These are phyloP conservation scores for Pythium chondricola DNA, from an alignment of 352 stramenopile genomes.

Conservation along the genomic window DNA sequence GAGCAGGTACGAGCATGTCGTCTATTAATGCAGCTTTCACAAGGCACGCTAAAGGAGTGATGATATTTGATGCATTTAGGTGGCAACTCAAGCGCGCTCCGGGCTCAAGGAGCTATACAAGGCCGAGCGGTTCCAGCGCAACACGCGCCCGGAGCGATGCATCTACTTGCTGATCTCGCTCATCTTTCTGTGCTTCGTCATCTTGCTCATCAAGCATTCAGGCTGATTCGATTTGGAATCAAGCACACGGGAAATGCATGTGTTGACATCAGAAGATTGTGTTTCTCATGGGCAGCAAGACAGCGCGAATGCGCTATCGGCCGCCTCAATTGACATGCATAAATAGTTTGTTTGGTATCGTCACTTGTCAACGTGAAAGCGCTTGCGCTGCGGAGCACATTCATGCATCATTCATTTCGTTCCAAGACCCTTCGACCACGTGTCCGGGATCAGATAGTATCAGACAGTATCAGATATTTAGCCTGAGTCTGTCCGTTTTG, in stretches of 20 bases:
- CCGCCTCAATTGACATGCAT: slow-evolving; percentile 52
- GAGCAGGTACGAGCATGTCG: slow-evolving; percentile 38
- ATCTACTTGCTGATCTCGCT: slow-evolving; percentile 56
- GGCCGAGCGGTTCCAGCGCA: slow-evolving; percentile 59
- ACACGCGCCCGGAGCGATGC: slow-evolving; percentile 61
- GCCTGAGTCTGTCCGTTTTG: too few species aligned
- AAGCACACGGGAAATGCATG: too few species aligned
- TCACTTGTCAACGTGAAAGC: slow-evolving; percentile 21
- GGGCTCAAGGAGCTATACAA: slow-evolving; percentile 51
- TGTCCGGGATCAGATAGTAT: too few species aligned
- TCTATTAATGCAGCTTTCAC: neutral
- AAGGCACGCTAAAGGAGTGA: neutral
- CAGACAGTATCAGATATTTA: too few species aligned
- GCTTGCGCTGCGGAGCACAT: too few species aligned
- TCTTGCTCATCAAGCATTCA: slow-evolving; percentile 68
- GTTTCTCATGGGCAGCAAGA: too few species aligned
- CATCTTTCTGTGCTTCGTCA: slow-evolving; percentile 63
- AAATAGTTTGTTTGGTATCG: slow-evolving; percentile 30
- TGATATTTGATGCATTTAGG: slow-evolving; percentile 19
- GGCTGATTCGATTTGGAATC: too few species aligned
- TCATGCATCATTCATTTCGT: too few species aligned
- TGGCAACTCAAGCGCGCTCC: slow-evolving; percentile 47
- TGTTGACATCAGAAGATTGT: too few species aligned
- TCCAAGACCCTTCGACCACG: too few species aligned
- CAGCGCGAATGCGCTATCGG: neutral